These are phyloP conservation scores for Pyricularia grisea DNA, from an alignment of 2,329 filamentous ascomycete genomes.

Conservation along the genomic window DNA sequence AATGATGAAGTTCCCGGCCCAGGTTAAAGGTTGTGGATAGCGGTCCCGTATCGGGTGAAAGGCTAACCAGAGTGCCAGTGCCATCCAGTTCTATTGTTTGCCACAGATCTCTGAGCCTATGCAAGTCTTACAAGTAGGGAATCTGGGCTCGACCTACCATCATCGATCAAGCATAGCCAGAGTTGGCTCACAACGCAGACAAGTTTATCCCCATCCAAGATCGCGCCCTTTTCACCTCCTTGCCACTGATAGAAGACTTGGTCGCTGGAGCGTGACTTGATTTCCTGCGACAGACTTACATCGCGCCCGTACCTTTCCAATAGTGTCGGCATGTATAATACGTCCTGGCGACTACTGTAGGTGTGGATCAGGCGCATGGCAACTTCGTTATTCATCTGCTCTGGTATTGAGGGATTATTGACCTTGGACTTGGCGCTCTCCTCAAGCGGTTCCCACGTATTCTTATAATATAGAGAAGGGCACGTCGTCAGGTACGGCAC, in stretches of 20 bases:
- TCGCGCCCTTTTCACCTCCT: not conserved
- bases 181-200: not conserved
- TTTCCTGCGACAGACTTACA: not conserved
- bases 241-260: not conserved
- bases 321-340: not conserved
- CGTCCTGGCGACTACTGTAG: not conserved
- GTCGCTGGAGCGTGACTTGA: not conserved
- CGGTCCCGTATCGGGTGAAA: not conserved
- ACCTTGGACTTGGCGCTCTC: not conserved
- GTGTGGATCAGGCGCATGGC: not conserved
- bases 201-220: not conserved
- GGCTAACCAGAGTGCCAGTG: not conserved
- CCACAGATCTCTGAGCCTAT: not conserved
- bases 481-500: not conserved
- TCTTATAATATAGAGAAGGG: not conserved
- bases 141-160: not conserved
- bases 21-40: not conserved
- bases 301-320: not conserved
- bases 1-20: not conserved
- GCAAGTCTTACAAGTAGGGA: not conserved
- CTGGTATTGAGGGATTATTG: not conserved
- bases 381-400: not conserved
- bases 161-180: not conserved
- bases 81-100: not conserved
- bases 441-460: not conserved